Conservation (phyloP, 2,329 filamentous ascomycete genomes). For the Orbilia brochopaga region DNA sequence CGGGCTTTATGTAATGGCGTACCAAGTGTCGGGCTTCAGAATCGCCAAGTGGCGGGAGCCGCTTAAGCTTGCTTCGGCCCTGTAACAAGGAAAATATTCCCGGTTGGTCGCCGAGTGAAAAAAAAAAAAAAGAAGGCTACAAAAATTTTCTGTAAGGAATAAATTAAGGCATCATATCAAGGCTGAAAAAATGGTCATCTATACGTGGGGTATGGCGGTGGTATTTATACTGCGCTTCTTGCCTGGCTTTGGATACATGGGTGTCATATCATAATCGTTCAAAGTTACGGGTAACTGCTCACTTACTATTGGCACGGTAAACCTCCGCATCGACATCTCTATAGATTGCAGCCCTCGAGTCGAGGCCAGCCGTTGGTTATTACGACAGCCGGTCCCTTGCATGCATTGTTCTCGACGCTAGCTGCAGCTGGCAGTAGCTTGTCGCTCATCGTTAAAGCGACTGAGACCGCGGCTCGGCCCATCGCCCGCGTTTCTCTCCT, state of each 20-base stretch:
- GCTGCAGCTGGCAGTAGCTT: neutral
- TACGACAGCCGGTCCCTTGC: constrained; percentile 2
- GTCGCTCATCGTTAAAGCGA: neutral
- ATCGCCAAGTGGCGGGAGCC: neutral
- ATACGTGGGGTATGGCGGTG: no score
- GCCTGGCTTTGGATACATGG: no score
- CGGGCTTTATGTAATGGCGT: constrained; percentile 6
- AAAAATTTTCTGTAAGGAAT: neutral
- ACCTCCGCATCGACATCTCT: neutral
- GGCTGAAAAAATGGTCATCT: neutral
- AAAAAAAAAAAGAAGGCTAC: constrained; percentile 12
- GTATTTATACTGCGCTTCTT: no score
- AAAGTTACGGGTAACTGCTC: no score
- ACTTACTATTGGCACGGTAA: no score
- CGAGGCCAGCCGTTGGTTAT: neutral
- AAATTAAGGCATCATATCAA: neutral
- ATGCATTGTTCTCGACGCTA: constrained; percentile 5
- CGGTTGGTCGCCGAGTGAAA: constrained; percentile 41
- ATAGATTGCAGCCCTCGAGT: neutral
- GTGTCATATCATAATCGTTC: no score
- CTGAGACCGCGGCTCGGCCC: neutral
- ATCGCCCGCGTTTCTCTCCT: neutral
- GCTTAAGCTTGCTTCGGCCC: constrained; percentile 8
- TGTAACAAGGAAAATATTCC: constrained; percentile 21
- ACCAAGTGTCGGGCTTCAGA: no score